These are phyloP conservation scores for Candida boidinii DNA, from an alignment of 805 yeast species.

Conservation along the genomic window DNA sequence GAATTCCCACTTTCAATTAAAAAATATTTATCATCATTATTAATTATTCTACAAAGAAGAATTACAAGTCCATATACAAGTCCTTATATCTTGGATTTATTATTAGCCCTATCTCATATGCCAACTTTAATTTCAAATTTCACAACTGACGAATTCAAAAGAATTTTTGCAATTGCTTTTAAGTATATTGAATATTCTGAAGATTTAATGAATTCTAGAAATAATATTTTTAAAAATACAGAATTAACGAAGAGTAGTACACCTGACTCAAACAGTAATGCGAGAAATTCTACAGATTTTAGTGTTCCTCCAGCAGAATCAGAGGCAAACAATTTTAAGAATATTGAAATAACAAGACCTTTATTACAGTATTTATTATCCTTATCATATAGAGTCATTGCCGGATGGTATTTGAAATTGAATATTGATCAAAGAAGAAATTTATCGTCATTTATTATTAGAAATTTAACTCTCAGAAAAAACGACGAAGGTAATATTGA, in stretches of 20 bases:
- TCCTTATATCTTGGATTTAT: slow-evolving; percentile 68
- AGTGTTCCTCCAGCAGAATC: too few species aligned
- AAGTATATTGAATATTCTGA: slow-evolving; percentile 66
- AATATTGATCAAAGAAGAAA: slow-evolving; percentile 47
- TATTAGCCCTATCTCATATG: slow-evolving; percentile 55
- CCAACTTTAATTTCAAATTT: slow-evolving; percentile 64
- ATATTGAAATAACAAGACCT: slow-evolving; percentile 34
- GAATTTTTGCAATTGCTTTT: slow-evolving; percentile 79
- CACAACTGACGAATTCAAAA: slow-evolving; percentile 65
- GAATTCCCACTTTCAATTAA: slow-evolving; percentile 70
- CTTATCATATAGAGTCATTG: slow-evolving; percentile 59
- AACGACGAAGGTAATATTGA: slow-evolving; percentile 46
- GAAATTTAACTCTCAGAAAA: slow-evolving; percentile 31
- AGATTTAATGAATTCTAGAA: slow-evolving; percentile 32
- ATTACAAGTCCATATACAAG: slow-evolving; percentile 62
- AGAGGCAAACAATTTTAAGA: too few species aligned
- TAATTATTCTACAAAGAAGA: slow-evolving; percentile 67
- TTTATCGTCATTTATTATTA: slow-evolving; percentile 54
- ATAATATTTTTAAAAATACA: background rate
- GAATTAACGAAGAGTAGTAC: background rate
- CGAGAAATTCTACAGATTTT: too few species aligned
- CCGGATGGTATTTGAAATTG: slow-evolving; percentile 65
- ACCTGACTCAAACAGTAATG: too few species aligned
- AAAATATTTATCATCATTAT: slow-evolving; percentile 56
- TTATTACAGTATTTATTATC: slow-evolving; percentile 53